Conservation (phyloP, 2,329 filamentous ascomycete genomes). For the Exophiala spinifera region DNA sequence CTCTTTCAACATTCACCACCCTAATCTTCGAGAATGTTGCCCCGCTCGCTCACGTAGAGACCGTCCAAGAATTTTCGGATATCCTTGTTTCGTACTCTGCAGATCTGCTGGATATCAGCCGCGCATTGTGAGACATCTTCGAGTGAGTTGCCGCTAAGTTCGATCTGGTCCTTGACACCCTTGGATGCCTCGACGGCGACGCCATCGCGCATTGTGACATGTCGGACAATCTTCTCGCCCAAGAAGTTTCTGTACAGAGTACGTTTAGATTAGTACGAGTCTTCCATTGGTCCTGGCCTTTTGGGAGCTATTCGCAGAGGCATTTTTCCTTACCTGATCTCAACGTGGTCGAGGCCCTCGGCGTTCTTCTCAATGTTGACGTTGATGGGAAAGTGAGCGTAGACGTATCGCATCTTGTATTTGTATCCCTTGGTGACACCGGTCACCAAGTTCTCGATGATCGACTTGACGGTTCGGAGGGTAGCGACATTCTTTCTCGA, state of each 20-base stretch:
- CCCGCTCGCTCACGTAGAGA: constrained; percentile 99
- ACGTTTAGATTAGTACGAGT: constrained; percentile 13
- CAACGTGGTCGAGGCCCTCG: constrained; percentile 84
- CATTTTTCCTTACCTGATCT: constrained; percentile 79
- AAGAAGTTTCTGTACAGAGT: constrained; percentile 75
- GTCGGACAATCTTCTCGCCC: constrained; percentile 98
- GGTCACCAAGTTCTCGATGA: constrained; percentile 98
- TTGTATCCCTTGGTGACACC: constrained; percentile 99
- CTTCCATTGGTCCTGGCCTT: constrained; percentile 8
- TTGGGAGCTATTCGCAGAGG: constrained; percentile 22
- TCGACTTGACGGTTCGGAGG: constrained; percentile 93
- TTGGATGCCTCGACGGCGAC: constrained; percentile 88
- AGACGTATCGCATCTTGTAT: constrained; percentile 99
- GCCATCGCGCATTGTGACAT: constrained; percentile 81
- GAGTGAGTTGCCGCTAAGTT: constrained; percentile 88
- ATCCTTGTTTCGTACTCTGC: constrained; percentile 99
- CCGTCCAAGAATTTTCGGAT: constrained; percentile 99
- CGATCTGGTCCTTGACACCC: constrained; percentile 95
- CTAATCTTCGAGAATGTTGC: constrained; percentile 74
- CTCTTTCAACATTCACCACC: constrained; percentile 7
- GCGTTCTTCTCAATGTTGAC: constrained; percentile 97
- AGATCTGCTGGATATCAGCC: constrained; percentile 99
- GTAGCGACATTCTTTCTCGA: constrained; percentile 96
- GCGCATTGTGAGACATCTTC: constrained; percentile 97
- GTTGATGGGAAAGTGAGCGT: constrained; percentile 99